Evolutionary conservation across 2,329 filamentous ascomycete genomes (phyloP), one percentile per base, ranked within the genome.

Genomic region (Claviceps capensis): DNA sequence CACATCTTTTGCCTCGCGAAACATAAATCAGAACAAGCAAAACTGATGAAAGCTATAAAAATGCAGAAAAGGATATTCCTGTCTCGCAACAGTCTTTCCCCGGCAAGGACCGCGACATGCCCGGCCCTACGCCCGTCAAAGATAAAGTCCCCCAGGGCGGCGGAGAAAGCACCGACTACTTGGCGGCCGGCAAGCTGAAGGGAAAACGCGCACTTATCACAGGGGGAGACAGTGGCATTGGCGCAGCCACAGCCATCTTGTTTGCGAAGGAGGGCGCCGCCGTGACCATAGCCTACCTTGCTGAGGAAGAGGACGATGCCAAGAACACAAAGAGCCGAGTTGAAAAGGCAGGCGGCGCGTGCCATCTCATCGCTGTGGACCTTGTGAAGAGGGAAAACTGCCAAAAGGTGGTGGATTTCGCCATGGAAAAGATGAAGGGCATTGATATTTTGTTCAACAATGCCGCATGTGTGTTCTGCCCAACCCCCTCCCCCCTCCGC

Each of bases 251-350:
- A 1, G 85, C 87, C 1, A 75, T 91, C 16, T 73, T 93, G 0
- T 93, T 84, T 60, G 86, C 86, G 41, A 84, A 88, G 75, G 88
- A 93, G 66, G 88, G 86, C 5, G 86, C 85, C 14, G 80, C 86
- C 56, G 79, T 77, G 49, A 73, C 85, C 53, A 88, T 93, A 57
- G 78, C 79, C 4, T 88, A 93, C 60, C 73, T 89, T 0, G 81
- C 83, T 0, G 78, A 85, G 37, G 88, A 94, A 65, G 81, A 91
- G 63, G 71, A 79, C 46, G 88, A 91, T 59, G 87, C 87, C 0
- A 74, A 85, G 58, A 77, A 86, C 57, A 91, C 87, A 22, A 86
- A 85, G 71, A 76, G 75, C 61, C 68, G 76, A 42, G 84, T 90
- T 1, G 81, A 89, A 62, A 72, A 79, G 40, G 73, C 81, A 53